Conservation (phyloP, 1,284 basidiomycete species). For the Boletus subluridellus region DNA sequence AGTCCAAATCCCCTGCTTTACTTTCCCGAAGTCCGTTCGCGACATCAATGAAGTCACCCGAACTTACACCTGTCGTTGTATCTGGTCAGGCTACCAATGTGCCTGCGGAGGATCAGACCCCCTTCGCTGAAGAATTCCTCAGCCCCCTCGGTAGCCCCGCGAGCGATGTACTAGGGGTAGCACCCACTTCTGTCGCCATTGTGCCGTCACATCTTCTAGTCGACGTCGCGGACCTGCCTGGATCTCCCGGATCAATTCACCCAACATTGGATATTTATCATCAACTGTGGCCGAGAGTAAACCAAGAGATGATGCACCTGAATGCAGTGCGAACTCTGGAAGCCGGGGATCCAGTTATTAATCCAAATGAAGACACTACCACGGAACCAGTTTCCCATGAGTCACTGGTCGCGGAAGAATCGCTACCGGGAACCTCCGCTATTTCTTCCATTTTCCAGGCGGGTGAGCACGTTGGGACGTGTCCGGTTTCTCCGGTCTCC, state of each 20-base stretch:
- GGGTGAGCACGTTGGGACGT: neutral
- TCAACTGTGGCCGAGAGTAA: constrained; percentile 30
- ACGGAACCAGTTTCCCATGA: neutral
- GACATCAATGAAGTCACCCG: neutral
- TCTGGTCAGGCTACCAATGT: neutral
- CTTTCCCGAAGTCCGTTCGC: neutral
- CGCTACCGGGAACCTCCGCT: neutral
- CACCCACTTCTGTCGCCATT: neutral
- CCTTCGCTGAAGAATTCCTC: constrained; percentile 26
- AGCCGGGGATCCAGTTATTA: neutral
- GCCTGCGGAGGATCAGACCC: constrained; percentile 4
- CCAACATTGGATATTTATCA: constrained; percentile 17
- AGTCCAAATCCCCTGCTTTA: neutral
- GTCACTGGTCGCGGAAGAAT: neutral
- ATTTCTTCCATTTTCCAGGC: neutral
- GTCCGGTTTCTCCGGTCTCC: constrained; percentile 4
- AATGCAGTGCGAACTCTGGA: neutral
- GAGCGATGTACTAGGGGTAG: neutral
- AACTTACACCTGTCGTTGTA: neutral
- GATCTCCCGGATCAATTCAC: neutral
- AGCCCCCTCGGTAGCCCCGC: constrained; percentile 25
- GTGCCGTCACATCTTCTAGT: constrained; percentile 8
- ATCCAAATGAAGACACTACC: neutral
- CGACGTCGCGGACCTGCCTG: constrained; percentile 5
- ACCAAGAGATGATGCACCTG: constrained; percentile 29